A percentile compares a stretch with the other conserved stretches of the same genome.
These are phyloP conservation scores for Carex scoparia DNA, from an alignment of 176 grass and related monocot species.

Conservation along the genomic window DNA sequence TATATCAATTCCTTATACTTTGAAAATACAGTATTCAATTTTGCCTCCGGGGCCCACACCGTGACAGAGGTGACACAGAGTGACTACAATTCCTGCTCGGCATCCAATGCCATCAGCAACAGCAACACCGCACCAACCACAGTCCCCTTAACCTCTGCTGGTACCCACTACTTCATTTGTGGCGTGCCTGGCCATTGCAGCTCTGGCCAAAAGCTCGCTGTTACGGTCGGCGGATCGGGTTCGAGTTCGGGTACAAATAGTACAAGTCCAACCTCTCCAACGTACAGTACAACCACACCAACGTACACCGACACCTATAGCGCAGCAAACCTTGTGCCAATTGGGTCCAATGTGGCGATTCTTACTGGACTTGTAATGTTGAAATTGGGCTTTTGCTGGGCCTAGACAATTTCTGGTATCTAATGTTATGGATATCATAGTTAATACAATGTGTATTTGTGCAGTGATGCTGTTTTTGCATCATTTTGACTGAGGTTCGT, in stretches of 20 bases:
- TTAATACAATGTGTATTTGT: neutral
- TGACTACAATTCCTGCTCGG: slow-evolving; percentile 49
- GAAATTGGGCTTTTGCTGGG: neutral
- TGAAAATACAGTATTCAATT: slow-evolving; percentile 55
- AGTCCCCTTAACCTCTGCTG: slow-evolving; percentile 29
- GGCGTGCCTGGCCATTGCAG: slow-evolving; percentile 40
- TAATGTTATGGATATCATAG: neutral
- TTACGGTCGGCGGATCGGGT: slow-evolving; percentile 32
- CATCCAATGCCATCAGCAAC: slow-evolving; percentile 31
- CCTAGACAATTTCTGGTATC: slow-evolving; percentile 2
- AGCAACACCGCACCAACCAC: slow-evolving; percentile 26
- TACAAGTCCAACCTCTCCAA: neutral
- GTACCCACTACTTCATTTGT: slow-evolving; percentile 71
- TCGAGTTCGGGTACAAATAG: slow-evolving; percentile 17
- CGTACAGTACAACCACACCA: neutral
- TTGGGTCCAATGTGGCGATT: neutral
- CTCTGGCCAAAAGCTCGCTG: slow-evolving; percentile 57
- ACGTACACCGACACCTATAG: neutral
- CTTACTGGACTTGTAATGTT: neutral
- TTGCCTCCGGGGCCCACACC: slow-evolving; percentile 17
- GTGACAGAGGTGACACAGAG: slow-evolving; percentile 43
- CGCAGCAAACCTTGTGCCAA: neutral
- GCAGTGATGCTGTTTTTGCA: neutral
- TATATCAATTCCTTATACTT: neutral
- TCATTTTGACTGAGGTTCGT: neutral